phyloP scores from a whole-genome alignment of 1,139 yeast species.

The Suhomyces guaymorum region DNA sequence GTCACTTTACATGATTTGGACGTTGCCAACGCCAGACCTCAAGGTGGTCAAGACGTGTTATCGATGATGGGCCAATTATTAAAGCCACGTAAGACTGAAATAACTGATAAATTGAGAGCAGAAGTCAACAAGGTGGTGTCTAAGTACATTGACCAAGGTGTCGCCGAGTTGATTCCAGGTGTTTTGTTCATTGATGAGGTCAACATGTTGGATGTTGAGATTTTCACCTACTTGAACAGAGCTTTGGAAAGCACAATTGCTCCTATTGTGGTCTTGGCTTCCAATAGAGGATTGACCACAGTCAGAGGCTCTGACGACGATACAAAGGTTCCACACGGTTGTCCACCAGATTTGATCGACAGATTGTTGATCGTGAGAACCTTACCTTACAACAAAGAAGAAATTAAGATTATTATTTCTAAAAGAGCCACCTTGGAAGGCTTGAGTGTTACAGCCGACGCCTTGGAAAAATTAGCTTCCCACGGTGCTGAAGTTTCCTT shows the following conservation, averaged over 20 bases:
- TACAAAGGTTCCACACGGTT: slow-evolving; percentile 85
- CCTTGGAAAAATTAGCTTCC: slow-evolving; percentile 68
- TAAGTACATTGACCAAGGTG: slow-evolving; percentile 95
- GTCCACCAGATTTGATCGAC: slow-evolving; percentile 93
- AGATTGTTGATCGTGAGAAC: slow-evolving; percentile 90
- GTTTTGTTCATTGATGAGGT: slow-evolving; percentile 97
- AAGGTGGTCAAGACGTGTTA: slow-evolving; percentile 97
- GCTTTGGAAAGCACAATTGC: slow-evolving; percentile 92
- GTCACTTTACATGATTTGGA: slow-evolving; percentile 95
- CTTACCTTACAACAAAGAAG: slow-evolving; percentile 79
- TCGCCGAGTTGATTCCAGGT: slow-evolving; percentile 97
- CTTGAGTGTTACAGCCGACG: slow-evolving; percentile 61
- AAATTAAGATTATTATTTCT: slow-evolving; percentile 75
- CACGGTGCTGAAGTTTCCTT: slow-evolving; percentile 77
- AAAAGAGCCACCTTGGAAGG: slow-evolving; percentile 80
- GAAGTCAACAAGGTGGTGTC: slow-evolving; percentile 97
- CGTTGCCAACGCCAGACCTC: slow-evolving; percentile 95
- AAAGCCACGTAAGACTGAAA: slow-evolving; percentile 97
- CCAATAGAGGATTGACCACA: slow-evolving; percentile 90
- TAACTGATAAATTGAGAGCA: slow-evolving; percentile 88
- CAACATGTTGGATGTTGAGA: slow-evolving; percentile 95
- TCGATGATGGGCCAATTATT: slow-evolving; percentile 98
- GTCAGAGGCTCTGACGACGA: slow-evolving; percentile 84
- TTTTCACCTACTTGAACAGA: slow-evolving; percentile 89
- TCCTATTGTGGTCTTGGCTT: slow-evolving; percentile 92